Base-by-base conservation (phyloP, 2,329 filamentous ascomycete species). In the Aspergillus pseudotamarii region DNA sequence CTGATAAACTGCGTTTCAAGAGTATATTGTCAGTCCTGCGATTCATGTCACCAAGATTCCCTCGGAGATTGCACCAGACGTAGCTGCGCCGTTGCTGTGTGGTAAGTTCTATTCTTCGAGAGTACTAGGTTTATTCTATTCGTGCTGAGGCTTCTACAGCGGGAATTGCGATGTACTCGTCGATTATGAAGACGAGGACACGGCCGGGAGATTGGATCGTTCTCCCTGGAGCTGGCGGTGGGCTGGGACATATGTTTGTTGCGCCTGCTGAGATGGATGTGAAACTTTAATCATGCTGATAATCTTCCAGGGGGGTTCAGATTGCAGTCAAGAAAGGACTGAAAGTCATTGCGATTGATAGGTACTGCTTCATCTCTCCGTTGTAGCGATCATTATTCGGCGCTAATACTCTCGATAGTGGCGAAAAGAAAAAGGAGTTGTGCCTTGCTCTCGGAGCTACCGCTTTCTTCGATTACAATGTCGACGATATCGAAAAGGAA, bases 161-260 rank as follows among this genome's bases (percentile, higher is more conserved):
- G 36, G 77, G 77, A 6, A 75, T 79, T 53, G 74, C 77, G 0
- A 77, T 78, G 72, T 79, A 78, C 58, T 78, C 75, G 12, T 78
- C 77, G 1, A 76, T 79, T 19, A 73, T 72, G 66, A 79, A 79
- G 59, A 74, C 76, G 6, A 77, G 72, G 46, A 67, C 76, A 30
- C 69, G 69, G 23, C 69, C 71, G 0, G 77, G 76, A 16, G 71
- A 79, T 46, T 79, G 74, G 71, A 68, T 79, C 45, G 74, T 73
- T 26, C 69, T 79, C 11, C 66, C 75, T 14, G 77, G 77, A 14
- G 77, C 77, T 23, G 77, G 77, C 30, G 77, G 77, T 26, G 77
- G 77, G 0, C 57, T 79, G 12, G 77, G 77, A n/a, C 77, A 79
- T 62, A 77, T 79, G 76, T 79, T 71, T 41, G 66, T 36, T 16